Base-by-base conservation (phyloP, 1,139 yeast species). In the Kurtzmaniella quercitrusa region DNA sequence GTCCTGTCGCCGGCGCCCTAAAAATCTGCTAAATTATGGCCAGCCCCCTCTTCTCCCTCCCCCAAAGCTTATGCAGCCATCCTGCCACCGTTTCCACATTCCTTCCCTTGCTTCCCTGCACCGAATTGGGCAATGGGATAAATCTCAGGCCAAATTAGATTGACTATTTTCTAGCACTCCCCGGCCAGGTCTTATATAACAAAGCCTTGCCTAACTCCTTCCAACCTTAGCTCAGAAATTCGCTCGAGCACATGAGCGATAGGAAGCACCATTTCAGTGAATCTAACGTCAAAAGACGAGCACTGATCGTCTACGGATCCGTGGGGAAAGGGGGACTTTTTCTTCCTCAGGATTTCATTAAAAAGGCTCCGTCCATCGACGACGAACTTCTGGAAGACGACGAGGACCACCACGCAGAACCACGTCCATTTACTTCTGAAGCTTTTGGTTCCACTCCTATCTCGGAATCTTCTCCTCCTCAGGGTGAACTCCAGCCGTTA, bases 291-390 rank as follows among this genome's bases (percentile, higher is more conserved):
- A 67, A 73, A 50, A 63, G 82, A 51, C 60, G 82, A 46, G 80
- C 79, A 3, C 77, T 82, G 2, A 63, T 75, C 0, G 77, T 77
- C 0, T 76, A 68, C 45, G 82, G 81, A 1, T 74, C 81, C 2
- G 62, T 71, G 2, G 81, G 82, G 7, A 71, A 79, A 50, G 73
- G 77, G 8, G 82, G 82, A 0, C 59, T 79, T 9, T 78, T 64
- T 43, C 56, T 75, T 19, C 82, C 83, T 0, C 65, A 70, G 21
- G 83, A 79, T 56, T 78, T 78, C 51, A 62, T 62, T 21, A 48
- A 45, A 15, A 38, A 37, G 19, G 42, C 40, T 14, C 40, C 41
- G 11, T 18, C 23, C 14, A 29, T 37, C 7, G 48, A 43, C 12
- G 54, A 47, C 19, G 7, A 5, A 8, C 4, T 21, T 21, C 8